Evolutionary conservation across 495 filamentous ascomycete species (phyloP).

Genomic region (Neurospora hispaniola): DNA sequence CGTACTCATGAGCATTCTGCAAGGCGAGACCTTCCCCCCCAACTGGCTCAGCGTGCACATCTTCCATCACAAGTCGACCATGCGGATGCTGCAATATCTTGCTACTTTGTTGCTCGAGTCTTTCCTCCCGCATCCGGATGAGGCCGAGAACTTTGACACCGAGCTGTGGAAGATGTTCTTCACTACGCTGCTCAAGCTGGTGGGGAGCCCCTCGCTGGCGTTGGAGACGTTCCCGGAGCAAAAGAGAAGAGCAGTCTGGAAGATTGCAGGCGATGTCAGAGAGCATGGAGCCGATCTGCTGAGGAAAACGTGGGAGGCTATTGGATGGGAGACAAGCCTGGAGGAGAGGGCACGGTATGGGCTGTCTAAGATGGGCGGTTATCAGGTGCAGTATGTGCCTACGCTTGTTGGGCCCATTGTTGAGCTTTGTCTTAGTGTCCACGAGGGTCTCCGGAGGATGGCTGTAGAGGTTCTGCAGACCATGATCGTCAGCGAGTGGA

Average conservation of each 20-base stretch:
- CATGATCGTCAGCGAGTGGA: conserved; percentile 99
- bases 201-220: conserved; percentile 77
- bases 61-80: conserved; percentile 85
- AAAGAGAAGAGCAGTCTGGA: conserved; percentile 92
- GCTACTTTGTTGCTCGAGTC: conserved; percentile 64
- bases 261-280: conserved; percentile 93
- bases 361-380: conserved; percentile 78
- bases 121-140: conserved; percentile 77
- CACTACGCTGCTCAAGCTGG: conserved; percentile 74
- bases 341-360: conserved; percentile 67
- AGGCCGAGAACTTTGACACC: conserved; percentile 86
- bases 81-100: conserved; percentile 79
- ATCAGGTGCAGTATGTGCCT: conserved; percentile 97
- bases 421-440: conserved; percentile 87
- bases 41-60: conserved; percentile 90
- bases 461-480: conserved; percentile 89
- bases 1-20: conserved; percentile 79
- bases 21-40: conserved; percentile 80
- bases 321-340: conserved; percentile 84
- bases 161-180: conserved; percentile 93
- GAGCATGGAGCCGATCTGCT: conserved; percentile 83
- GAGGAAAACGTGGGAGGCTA: conserved; percentile 81
- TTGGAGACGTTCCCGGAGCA: conserved; percentile 97
- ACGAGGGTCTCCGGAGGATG: conserved; percentile 79
- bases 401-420: conserved; percentile 84